Base-by-base conservation (phyloP, 2,329 filamentous ascomycete genomes). In the Alternaria hordeiaustralica region DNA sequence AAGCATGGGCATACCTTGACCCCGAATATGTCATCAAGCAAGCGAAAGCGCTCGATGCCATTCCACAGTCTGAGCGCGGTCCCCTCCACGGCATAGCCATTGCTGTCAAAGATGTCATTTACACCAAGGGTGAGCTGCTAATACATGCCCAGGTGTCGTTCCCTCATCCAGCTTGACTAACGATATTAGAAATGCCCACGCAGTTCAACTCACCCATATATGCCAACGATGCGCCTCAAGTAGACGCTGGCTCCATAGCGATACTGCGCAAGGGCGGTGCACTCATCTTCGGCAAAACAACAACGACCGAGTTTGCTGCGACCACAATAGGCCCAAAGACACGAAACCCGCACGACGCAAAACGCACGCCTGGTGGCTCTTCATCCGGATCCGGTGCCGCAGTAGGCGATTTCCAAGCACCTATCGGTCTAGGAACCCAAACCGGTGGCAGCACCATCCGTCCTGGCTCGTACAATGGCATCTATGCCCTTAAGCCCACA, bases 351-450 rank as follows among this genome's bases (percentile, higher is more conserved):
- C 85, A 87, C 64, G 80, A 85, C 63, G 63, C 79, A 0, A 63
- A 61, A 0, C 82, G 84, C 5, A 91, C 89, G 0, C 89, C 90
- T 0, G 90, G 90, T 1, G 90, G 90, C 49, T 91, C 89, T 0
- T 91, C 88, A 0, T 88, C 88, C 0, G 90, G 90, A 0, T 91
- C 89, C 0, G 90, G 83, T 0, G 89, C 89, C 0, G 89, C 88
- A 0, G 89, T 92, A 0, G 89, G 82, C 7, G 90, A 92, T 66
- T 85, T 86, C 56, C 89, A 92, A 65, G 85, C 84, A 0, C 87
- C 89, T 0, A 70, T 92, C 11, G 84, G 80, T 0, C 78, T 92
- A 0, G 90, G 89, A 0, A 90, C 89, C 0, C 89, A 92, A 71
- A 92, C 89, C 0, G 87, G 86, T 3, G 90, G 90, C 0, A 89